Evolutionary conservation across 805 yeast genomes (phyloP).

Genomic region (Wickerhamiella brachini): DNA sequence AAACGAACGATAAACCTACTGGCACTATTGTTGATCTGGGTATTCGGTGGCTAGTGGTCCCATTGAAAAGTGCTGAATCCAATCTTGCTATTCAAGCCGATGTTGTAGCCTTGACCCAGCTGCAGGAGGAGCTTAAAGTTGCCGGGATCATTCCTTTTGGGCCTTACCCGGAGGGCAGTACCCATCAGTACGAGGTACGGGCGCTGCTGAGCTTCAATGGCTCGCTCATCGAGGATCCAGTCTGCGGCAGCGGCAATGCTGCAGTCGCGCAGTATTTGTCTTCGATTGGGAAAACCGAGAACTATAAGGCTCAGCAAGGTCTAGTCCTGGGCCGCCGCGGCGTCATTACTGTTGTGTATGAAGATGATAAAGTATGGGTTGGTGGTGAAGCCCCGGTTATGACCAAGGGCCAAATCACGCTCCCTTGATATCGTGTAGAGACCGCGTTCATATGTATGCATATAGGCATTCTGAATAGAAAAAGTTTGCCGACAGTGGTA

Average conservation of each 20-base stretch:
- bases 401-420: not conserved
- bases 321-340: constrained; percentile 11
- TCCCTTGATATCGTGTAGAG: too few relatives aligned
- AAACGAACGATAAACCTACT: not conserved
- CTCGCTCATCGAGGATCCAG: constrained; percentile 11
- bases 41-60: constrained; percentile 9
- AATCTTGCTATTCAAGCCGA: constrained; percentile 6
- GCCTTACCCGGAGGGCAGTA: constrained; percentile 1
- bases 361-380: constrained; percentile 9
- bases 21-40: constrained; percentile 7
- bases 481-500: too few relatives aligned
- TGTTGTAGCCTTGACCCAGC: not conserved
- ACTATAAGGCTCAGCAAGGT: constrained; percentile 13
- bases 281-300: not conserved
- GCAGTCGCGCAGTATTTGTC: constrained; percentile 12
- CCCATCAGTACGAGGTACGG: constrained; percentile 9
- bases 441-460: too few relatives aligned
- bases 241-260: constrained; percentile 17
- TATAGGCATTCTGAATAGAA: too few relatives aligned
- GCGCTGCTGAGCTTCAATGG: constrained; percentile 9
- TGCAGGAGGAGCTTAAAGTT: not conserved
- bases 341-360: constrained; percentile 5
- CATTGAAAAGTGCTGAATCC: not conserved
- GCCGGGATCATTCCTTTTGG: constrained; percentile 9
- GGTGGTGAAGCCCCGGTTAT: constrained; percentile 4